A percentile compares a stretch with the other conserved stretches of the same genome.
These are phyloP conservation scores for Pichia membranifaciens DNA, from an alignment of 805 yeast genomes.

Conservation along the genomic window DNA sequence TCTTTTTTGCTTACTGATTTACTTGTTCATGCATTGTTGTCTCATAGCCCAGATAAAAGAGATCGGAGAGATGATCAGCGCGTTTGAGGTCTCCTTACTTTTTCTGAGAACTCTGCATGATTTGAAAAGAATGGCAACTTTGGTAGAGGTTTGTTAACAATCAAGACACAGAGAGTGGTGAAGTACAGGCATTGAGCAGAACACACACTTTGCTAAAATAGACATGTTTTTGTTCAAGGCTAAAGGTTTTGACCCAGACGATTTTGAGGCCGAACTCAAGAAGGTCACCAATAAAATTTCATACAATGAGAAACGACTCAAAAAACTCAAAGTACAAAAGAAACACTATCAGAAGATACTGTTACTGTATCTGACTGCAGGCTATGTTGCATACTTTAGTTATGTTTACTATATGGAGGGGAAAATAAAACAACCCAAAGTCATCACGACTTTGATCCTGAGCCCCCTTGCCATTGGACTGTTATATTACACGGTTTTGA, in stretches of 20 bases:
- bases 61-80: too few relatives aligned
- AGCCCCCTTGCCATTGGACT: slow-evolving; percentile 17
- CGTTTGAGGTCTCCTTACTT: too few relatives aligned
- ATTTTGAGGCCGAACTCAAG: slow-evolving; percentile 39
- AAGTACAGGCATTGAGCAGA: too few relatives aligned
- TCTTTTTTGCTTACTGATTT: too few relatives aligned
- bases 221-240: slow-evolving; percentile 21
- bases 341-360: slow-evolving; percentile 16
- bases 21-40: too few relatives aligned
- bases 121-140: too few relatives aligned
- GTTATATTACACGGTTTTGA: slow-evolving; percentile 14
- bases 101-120: too few relatives aligned
- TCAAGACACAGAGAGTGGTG: too few relatives aligned
- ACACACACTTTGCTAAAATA: too few relatives aligned
- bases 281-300: slow-evolving; percentile 32
- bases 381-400: slow-evolving; percentile 22
- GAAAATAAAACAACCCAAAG: not conserved
- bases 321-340: slow-evolving; percentile 15
- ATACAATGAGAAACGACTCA: slow-evolving; percentile 20
- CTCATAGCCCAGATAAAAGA: too few relatives aligned
- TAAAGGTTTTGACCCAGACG: slow-evolving; percentile 36
- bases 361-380: slow-evolving; percentile 17
- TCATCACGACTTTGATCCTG: slow-evolving; percentile 1
- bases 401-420: slow-evolving; percentile 16
- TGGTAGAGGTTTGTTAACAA: too few relatives aligned